Conservation (phyloP, 139 green algal genomes). For the Astrephomene gubernaculifera region DNA sequence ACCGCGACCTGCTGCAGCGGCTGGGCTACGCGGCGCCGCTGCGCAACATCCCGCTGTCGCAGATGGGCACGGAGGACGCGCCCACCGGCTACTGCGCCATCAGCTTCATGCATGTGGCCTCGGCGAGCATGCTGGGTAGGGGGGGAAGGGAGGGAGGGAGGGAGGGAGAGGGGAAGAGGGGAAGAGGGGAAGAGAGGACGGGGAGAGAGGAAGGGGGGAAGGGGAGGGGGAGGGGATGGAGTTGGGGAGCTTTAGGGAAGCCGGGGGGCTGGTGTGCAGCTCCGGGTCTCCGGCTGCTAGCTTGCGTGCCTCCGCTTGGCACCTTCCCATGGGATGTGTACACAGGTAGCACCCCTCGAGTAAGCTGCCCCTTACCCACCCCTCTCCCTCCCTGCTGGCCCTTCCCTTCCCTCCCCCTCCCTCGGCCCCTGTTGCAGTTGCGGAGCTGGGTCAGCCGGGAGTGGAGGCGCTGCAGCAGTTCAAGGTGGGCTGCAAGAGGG, state of each 20-base stretch:
- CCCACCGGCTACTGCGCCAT: conserved; percentile 34
- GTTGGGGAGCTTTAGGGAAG: background rate
- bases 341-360: too few species aligned
- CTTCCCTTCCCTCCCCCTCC: background rate
- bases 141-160: background rate
- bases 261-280: background rate
- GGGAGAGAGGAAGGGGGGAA: too few species aligned
- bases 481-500: background rate
- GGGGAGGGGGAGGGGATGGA: background rate
- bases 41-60: conserved; percentile 39
- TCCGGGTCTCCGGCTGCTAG: too few species aligned
- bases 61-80: conserved; percentile 34
- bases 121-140: conserved; percentile 27
- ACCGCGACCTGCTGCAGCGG: conserved; percentile 14
- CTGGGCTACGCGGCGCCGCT: conserved; percentile 30
- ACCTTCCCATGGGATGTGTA: too few species aligned
- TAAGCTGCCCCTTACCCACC: background rate
- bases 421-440: background rate
- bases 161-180: background rate
- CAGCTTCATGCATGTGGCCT: conserved; percentile 43
- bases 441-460: conserved; percentile 34
- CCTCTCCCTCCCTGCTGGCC: background rate
- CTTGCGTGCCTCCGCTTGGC: too few species aligned
- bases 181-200: too few species aligned
- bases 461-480: conserved; percentile 42